A percentile compares a stretch with the other conserved stretches of the same genome.
Conservation (phyloP, 2,329 filamentous ascomycete genomes). For the Phialemonium atrogriseum region DNA sequence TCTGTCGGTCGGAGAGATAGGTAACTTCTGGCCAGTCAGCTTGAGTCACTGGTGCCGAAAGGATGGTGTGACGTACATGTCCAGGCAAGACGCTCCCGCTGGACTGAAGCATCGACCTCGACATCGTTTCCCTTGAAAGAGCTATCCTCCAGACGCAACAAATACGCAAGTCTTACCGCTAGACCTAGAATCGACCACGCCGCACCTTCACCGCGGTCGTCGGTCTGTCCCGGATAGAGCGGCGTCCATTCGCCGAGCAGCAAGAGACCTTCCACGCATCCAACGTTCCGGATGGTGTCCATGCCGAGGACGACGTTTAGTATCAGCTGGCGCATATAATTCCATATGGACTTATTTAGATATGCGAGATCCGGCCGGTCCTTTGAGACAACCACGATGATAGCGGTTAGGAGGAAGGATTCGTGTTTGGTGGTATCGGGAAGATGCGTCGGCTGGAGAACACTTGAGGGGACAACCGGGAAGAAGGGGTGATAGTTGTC, state of each 20-base stretch:
- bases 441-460: slow-evolving; percentile 46
- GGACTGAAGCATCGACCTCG: slow-evolving; percentile 2
- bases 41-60: slow-evolving; percentile 48
- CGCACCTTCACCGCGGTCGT: slow-evolving; percentile 65
- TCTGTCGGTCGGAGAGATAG: slow-evolving; percentile 4
- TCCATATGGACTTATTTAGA: slow-evolving; percentile 57
- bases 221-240: slow-evolving; percentile 49
- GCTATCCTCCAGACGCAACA: slow-evolving; percentile 60
- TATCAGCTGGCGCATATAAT: slow-evolving; percentile 61
- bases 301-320: slow-evolving; percentile 58
- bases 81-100: slow-evolving; percentile 1
- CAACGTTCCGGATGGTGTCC: slow-evolving; percentile 57
- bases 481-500: slow-evolving; percentile 63
- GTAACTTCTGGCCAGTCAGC: slow-evolving; percentile 48
- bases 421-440: no score
- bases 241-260: slow-evolving; percentile 68
- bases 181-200: slow-evolving; percentile 72
- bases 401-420: slow-evolving; percentile 59
- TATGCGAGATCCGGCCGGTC: slow-evolving; percentile 55
- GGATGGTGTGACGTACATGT: neutral
- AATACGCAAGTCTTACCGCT: slow-evolving; percentile 61
- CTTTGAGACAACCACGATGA: slow-evolving; percentile 62
- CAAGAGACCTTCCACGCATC: slow-evolving; percentile 64
- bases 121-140: slow-evolving; percentile 26
- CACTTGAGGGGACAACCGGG: slow-evolving; percentile 51